Percentiles rank a stretch among this genome's conserved stretches.
phyloP scores from a whole-genome alignment of 2,329 filamentous ascomycete species.

The Stagonosporopsis chrysanthemi region DNA sequence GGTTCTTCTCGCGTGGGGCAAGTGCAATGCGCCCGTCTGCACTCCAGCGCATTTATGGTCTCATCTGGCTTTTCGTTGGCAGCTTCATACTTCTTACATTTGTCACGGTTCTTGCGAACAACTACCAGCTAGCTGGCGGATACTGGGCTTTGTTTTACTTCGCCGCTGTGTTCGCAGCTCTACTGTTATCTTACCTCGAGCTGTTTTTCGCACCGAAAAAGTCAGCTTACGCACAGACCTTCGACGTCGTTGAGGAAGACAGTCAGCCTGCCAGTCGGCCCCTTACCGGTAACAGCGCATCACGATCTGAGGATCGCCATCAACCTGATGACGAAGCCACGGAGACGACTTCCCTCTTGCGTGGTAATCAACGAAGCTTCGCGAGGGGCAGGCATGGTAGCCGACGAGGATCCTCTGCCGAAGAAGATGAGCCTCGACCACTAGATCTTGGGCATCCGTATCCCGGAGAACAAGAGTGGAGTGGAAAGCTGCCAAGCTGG shows the following conservation, averaged over 20 bases:
- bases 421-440: constrained; percentile 49
- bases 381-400: constrained; percentile 60
- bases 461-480: constrained; percentile 85
- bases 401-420: constrained; percentile 49
- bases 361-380: constrained; percentile 62
- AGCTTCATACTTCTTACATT: constrained; percentile 77
- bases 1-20: constrained; percentile 81
- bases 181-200: constrained; percentile 79
- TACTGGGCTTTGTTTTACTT: constrained; percentile 87
- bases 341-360: constrained; percentile 65
- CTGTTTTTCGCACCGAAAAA: constrained; percentile 77
- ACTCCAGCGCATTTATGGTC: constrained; percentile 79
- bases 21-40: constrained; percentile 84
- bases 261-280: constrained; percentile 47
- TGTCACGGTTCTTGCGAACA: constrained; percentile 77
- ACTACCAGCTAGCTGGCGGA: constrained; percentile 73
- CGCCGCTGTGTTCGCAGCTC: constrained; percentile 74
- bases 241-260: constrained; percentile 43
- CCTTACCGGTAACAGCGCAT: constrained; percentile 42
- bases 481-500: constrained; percentile 77
- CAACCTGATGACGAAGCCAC: constrained; percentile 54
- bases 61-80: constrained; percentile 83
- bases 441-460: constrained; percentile 54
- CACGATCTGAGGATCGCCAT: constrained; percentile 44
- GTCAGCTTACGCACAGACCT: constrained; percentile 69